Evolutionary conservation across 768 basidiomycete species (phyloP), one percentile per base, ranked within the genome.

Genomic region (Lactifluus echinatus): DNA sequence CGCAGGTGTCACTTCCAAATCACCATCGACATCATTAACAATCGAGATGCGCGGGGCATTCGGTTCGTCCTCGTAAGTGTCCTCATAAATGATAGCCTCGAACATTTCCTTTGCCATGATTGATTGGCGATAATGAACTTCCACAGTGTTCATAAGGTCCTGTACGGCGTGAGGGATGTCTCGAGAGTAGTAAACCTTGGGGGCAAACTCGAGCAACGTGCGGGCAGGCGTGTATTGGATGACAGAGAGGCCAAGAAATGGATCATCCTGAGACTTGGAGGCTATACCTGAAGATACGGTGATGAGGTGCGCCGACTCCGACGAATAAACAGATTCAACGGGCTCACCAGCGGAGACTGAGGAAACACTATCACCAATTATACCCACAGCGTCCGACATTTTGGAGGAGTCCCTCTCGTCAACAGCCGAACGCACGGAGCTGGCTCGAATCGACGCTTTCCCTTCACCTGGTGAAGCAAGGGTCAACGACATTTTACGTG

Each of bases 1-100:
- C 24, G 79, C 79, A 0, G 93, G 92, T 21, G 84, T 79, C 10
- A 80, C 74, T 59, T 87, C 85, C 47, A 44, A 33, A 21, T 54
- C 62, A 8, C 75, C 67, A 59, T 89, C 89, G 23, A 90, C 72
- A 0, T 77, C 69, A 64, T 93, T 92, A 50, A 81, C 67, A 24
- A 95, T 77, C 15, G 70, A 70, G 63, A 95, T 87, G 5, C 71
- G 71, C 0, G 88, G 89, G 2, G 87, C 84, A 44, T 79, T 66
- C 0, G 81, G 84, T 59, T 93, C 90, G 62, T 86, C 83, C 5
- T 74, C 71, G 21, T 75, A 75, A 0, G 85, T 86, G 56, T 81
- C 83, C 60, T 85, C 79, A 15, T 70, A 70, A 14, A 93, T 90
- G 59, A 76, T 76, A 3, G 79, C 77, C 64, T 85, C 77, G 56